phyloP scores from a whole-genome alignment of 768 basidiomycete genomes.

The Tubosaeta sp. region DNA sequence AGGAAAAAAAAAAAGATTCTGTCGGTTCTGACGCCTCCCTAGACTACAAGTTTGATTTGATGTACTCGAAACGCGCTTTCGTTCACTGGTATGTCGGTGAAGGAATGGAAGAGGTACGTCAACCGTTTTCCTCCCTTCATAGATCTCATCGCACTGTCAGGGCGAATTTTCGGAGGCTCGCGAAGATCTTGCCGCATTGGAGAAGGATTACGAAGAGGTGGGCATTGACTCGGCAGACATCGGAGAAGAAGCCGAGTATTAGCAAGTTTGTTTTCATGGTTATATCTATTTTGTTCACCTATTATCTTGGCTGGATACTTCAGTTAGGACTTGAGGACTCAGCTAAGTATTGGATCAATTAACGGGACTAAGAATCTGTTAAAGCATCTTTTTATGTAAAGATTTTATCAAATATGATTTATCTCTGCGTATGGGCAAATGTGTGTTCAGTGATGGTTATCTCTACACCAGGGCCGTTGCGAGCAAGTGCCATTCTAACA shows the following conservation, averaged over 20 bases:
- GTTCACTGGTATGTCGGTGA: slow-evolving; percentile 97
- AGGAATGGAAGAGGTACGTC: slow-evolving; percentile 90
- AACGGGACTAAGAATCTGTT: background rate
- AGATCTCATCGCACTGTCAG: slow-evolving; percentile 26
- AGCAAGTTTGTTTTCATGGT: slow-evolving; percentile 14
- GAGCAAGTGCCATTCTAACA: slow-evolving; percentile 27
- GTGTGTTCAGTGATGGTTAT: slow-evolving; percentile 12
- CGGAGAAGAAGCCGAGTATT: slow-evolving; percentile 57
- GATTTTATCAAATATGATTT: background rate
- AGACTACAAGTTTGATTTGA: slow-evolving; percentile 98
- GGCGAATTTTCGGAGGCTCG: slow-evolving; percentile 99
- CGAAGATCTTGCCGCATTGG: slow-evolving; percentile 95
- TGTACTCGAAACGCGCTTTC: slow-evolving; percentile 94
- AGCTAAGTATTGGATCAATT: slow-evolving; percentile 5
- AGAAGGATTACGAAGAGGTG: slow-evolving; percentile 93
- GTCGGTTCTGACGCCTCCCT: slow-evolving; percentile 5
- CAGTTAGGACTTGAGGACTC: slow-evolving; percentile 7
- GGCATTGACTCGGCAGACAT: slow-evolving; percentile 72
- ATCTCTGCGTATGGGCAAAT: background rate
- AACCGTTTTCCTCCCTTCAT: slow-evolving; percentile 1
- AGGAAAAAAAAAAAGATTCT: background rate
- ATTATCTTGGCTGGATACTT: slow-evolving; percentile 3
- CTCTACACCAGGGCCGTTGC: slow-evolving; percentile 38
- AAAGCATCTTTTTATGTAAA: background rate
- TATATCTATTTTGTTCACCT: background rate